Conservation (phyloP, 2,329 filamentous ascomycete species). For the Colletotrichum zoysiae region DNA sequence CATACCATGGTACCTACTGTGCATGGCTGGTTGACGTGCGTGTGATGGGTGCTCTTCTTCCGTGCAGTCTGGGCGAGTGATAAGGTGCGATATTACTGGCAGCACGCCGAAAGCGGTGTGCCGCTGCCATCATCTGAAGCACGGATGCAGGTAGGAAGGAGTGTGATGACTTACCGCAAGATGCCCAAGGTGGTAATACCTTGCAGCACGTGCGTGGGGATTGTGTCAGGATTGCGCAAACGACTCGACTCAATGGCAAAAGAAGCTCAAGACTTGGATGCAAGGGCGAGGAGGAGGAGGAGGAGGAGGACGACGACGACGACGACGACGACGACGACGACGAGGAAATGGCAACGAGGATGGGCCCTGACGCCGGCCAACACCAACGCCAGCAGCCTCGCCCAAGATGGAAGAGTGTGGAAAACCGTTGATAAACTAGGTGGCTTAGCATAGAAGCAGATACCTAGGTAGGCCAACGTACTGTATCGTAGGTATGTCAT, state of each 20-base stretch:
- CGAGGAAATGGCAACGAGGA: constrained; percentile 21
- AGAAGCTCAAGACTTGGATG: background rate
- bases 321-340: background rate
- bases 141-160: background rate
- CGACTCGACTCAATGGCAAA: background rate
- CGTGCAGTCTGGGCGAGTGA: background rate
- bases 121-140: background rate
- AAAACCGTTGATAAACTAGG: constrained; percentile 8
- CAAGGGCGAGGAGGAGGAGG: background rate
- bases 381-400: constrained; percentile 6
- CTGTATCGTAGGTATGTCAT: too few relatives aligned
- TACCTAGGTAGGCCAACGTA: too few relatives aligned
- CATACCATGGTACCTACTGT: too few relatives aligned
- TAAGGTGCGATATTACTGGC: background rate
- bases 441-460: too few relatives aligned
- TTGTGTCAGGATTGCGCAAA: constrained; percentile 36
- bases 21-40: background rate
- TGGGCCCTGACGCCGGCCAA: constrained; percentile 2
- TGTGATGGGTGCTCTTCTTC: background rate
- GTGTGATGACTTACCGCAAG: background rate
- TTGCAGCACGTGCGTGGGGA: constrained; percentile 17
- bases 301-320: background rate
- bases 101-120: constrained; percentile 12
- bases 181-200: background rate
- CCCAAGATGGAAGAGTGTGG: background rate